Percentiles rank a stretch among this genome's conserved stretches.
These are phyloP conservation scores for Trichophyton benhamiae DNA, from an alignment of 2,329 filamentous ascomycete genomes.

Conservation along the genomic window DNA sequence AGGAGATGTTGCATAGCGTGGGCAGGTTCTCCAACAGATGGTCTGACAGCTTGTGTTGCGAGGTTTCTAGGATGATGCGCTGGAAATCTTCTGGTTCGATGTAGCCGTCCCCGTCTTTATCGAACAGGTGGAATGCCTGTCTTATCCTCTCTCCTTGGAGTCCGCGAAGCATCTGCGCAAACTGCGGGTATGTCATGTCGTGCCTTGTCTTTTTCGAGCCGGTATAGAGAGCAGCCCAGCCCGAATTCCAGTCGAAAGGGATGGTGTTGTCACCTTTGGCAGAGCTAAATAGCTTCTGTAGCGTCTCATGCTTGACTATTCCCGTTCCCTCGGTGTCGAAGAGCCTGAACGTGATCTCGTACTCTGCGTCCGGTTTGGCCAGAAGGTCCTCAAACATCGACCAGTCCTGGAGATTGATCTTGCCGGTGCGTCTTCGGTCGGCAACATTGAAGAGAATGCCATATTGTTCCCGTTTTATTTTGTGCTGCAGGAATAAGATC, in stretches of 20 bases:
- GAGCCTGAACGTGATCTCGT: conserved; percentile 94
- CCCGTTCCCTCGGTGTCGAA: conserved; percentile 82
- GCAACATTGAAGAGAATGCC: conserved; percentile 84
- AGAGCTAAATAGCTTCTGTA: conserved; percentile 70
- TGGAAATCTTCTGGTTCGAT: conserved; percentile 94
- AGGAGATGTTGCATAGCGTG: conserved; percentile 87
- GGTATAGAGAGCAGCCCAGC: conserved; percentile 92
- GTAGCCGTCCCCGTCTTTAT: conserved; percentile 84
- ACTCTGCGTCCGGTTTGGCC: conserved; percentile 88
- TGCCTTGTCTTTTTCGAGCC: conserved; percentile 79
- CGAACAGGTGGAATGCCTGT: conserved; percentile 85
- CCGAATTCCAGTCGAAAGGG: conserved; percentile 92
- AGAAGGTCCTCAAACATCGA: conserved; percentile 87
- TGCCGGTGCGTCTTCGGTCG: conserved; percentile 62
- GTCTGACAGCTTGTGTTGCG: conserved; percentile 92
- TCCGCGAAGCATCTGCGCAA: conserved; percentile 93
- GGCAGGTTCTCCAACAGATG: conserved; percentile 83
- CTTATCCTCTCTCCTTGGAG: conserved; percentile 91
- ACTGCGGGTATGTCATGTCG: conserved; percentile 87
- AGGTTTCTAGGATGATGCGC: conserved; percentile 86
- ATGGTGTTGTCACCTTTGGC: conserved; percentile 79
- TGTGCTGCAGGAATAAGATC: conserved; percentile 52
- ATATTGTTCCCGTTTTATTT: conserved; percentile 94
- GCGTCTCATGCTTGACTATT: conserved; percentile 77
- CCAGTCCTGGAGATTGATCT: conserved; percentile 75